Evolutionary conservation across 2,329 filamentous ascomycete genomes (phyloP), one percentile per base, ranked within the genome.

Genomic region (Zymoseptoria brevis): DNA sequence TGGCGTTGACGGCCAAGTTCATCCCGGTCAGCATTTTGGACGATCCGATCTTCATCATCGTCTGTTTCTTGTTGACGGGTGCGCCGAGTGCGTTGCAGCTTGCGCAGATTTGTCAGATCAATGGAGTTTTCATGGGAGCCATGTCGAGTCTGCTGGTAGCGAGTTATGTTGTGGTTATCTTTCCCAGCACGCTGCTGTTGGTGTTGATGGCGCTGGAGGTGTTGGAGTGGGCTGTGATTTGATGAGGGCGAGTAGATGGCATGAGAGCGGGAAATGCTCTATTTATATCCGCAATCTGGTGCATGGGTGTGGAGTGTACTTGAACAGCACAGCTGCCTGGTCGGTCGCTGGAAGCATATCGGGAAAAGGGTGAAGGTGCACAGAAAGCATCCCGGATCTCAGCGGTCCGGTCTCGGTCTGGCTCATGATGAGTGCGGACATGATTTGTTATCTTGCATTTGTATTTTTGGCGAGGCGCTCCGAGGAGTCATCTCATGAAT

Each of bases 71-170:
- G 64, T 87, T 99, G 66, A 93, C 90, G 0, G 94, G 94, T 41
- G 94, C 94, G 2, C 94, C 94, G 5, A 95, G 88, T 63, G 94
- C 94, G 24, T 80, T 99, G 64, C 94, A 99, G 76, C 79, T 99
- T 70, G 93, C 94, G 6, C 94, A 99, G 77, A 99, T 99, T 62
- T 99, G 94, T 77, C 94, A 97, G 80, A 89, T 97, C 77, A 99
- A 99, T 75, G 88, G 88, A 63, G 94, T 99, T 8, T 99, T 90
- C 74, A 93, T 97, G 79, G 85, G 87, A 19, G 90, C 94, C 54
- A 97, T 99, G 92, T 89, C 89, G 62, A 89, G 85, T 73, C 82
- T 99, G 58, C 77, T 97, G 55, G 96, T 97, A 79, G 93, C 96
- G 79, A 96, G 93, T 76, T 96, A 96, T 72, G 90, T 99, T 60